These are phyloP conservation scores for Suillus subaureus DNA, from an alignment of 768 basidiomycete species.

Conservation along the genomic window DNA sequence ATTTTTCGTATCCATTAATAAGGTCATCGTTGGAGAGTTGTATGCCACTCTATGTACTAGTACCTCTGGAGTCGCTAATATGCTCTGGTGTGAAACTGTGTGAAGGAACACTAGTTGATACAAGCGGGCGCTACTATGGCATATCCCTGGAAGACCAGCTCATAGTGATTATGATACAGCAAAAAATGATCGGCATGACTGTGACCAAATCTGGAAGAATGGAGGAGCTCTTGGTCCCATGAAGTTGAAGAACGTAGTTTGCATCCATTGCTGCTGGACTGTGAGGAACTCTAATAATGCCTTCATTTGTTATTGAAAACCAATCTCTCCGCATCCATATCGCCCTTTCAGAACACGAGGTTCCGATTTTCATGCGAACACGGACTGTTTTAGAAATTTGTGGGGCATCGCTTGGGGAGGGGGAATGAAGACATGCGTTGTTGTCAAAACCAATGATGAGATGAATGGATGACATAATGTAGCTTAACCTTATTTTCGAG, in stretches of 20 bases:
- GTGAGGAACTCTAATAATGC: not conserved
- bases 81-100: not conserved
- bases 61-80: not conserved
- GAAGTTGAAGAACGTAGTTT: not conserved
- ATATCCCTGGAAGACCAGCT: not conserved
- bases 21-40: not conserved
- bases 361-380: not conserved
- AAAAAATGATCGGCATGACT: slow-evolving; percentile 1
- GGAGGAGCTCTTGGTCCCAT: not conserved
- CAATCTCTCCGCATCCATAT: not conserved
- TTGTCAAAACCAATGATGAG: not conserved
- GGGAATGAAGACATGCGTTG: not conserved
- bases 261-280: not conserved
- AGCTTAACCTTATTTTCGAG: slow-evolving; percentile 16
- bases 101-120: not conserved
- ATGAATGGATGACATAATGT: not conserved
- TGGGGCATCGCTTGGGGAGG: slow-evolving; percentile 4
- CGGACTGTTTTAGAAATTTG: not conserved
- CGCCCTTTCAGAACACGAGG: not conserved
- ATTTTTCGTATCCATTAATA: not conserved
- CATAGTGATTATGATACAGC: not conserved
- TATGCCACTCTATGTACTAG: not conserved
- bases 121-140: not conserved
- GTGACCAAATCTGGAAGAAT: not conserved
- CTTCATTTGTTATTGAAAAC: not conserved